A percentile compares a stretch with the other conserved stretches of the same genome.
phyloP scores from a whole-genome alignment of 305 asterid species.

The Solanum hybrid region DNA sequence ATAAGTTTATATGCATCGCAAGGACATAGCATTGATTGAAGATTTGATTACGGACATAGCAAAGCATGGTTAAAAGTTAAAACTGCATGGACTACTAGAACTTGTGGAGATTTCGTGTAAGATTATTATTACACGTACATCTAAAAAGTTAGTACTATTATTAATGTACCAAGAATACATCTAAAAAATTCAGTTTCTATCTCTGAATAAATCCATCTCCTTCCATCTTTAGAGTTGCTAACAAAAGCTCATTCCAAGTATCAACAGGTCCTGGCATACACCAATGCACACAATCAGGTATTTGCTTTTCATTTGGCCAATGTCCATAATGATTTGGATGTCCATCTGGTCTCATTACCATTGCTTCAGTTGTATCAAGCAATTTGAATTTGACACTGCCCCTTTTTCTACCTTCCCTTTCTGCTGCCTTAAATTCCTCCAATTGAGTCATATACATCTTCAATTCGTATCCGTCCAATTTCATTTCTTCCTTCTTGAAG shows the following conservation, averaged over 20 bases:
- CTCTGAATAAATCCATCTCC: neutral
- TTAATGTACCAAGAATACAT: neutral
- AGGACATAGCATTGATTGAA: neutral
- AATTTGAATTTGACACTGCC: constrained; percentile 7
- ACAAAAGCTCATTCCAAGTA: constrained; percentile 20
- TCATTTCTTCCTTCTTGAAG: neutral
- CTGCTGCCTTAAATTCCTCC: constrained; percentile 14
- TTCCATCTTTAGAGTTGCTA: constrained; percentile 12
- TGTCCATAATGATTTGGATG: constrained; percentile 22
- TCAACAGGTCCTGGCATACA: constrained; percentile 25
- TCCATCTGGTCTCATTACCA: constrained; percentile 20
- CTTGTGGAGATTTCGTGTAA: neutral
- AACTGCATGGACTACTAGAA: neutral
- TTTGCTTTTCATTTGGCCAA: constrained; percentile 10
- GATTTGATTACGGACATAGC: neutral
- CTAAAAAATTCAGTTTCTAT: neutral
- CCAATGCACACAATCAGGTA: constrained; percentile 25
- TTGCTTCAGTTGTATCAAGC: constrained; percentile 16
- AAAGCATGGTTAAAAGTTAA: neutral
- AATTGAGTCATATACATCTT: constrained; percentile 12
- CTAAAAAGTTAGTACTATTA: neutral
- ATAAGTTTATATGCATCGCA: neutral
- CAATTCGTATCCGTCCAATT: constrained; percentile 5
- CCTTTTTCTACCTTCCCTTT: constrained; percentile 7
- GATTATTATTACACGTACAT: neutral